phyloP scores from a whole-genome alignment of 371 early-diverging fungal species.

The Basidiobolus meristosporus region DNA sequence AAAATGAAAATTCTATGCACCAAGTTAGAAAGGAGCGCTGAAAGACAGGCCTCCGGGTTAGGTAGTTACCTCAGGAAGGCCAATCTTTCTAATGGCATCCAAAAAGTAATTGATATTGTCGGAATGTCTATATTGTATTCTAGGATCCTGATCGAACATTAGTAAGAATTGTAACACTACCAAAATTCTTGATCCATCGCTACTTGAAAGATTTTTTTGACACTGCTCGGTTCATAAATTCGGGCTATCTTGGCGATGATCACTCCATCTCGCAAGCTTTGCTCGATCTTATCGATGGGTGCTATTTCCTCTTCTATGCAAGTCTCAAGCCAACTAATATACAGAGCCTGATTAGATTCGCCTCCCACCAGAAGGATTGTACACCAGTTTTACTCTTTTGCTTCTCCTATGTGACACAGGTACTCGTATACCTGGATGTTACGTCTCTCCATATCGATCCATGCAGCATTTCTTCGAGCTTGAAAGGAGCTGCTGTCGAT shows the following conservation, averaged over 20 bases:
- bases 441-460: slow-evolving; percentile 91
- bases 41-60: no score
- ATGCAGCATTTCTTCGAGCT: slow-evolving; percentile 12
- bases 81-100: slow-evolving; percentile 54
- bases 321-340: slow-evolving; percentile 81
- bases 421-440: slow-evolving; percentile 96
- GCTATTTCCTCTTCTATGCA: slow-evolving; percentile 71
- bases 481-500: no score
- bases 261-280: slow-evolving; percentile 87
- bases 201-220: slow-evolving; percentile 74
- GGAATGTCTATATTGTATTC: slow-evolving; percentile 89
- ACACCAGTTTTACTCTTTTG: slow-evolving; percentile 69
- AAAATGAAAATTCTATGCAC: slow-evolving; percentile 74
- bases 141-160: slow-evolving; percentile 30
- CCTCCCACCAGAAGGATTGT: background rate
- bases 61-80: slow-evolving; percentile 69
- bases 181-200: no score
- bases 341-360: no score
- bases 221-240: slow-evolving; percentile 66
- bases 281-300: slow-evolving; percentile 61
- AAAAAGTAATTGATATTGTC: slow-evolving; percentile 98
- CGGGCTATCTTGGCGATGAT: slow-evolving; percentile 83
- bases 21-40: background rate
- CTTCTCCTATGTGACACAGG: slow-evolving; percentile 96
- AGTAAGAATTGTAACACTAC: no score